Percentiles rank a stretch among this genome's conserved stretches.
Conservation (phyloP, 352 stramenopile species). For the Pythium brachiatum region DNA sequence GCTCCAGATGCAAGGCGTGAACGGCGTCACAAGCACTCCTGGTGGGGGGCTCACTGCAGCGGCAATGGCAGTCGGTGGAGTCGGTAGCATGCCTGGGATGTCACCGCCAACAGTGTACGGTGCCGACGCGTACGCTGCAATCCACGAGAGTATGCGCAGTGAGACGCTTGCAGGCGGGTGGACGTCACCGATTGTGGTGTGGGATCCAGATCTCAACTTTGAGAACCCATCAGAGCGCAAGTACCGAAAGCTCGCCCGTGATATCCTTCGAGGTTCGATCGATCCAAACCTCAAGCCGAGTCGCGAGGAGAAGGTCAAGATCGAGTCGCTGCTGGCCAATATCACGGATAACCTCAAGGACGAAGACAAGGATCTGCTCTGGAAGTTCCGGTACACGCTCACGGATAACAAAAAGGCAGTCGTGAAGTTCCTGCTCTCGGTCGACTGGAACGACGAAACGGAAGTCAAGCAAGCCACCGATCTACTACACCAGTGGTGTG, state of each 20-base stretch:
- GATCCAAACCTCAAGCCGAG: slow-evolving; percentile 98
- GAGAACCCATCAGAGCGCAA: slow-evolving; percentile 96
- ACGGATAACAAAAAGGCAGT: slow-evolving; percentile 95
- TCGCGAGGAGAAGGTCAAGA: slow-evolving; percentile 89
- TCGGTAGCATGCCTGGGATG: slow-evolving; percentile 4
- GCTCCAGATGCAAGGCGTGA: slow-evolving; percentile 6
- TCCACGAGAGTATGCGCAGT: slow-evolving; percentile 20
- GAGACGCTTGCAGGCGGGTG: slow-evolving; percentile 15
- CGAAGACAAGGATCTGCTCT: slow-evolving; percentile 92
- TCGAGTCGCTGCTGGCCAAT: slow-evolving; percentile 92
- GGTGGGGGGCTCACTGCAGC: not conserved
- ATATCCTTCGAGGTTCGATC: slow-evolving; percentile 95
- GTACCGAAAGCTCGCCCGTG: slow-evolving; percentile 96
- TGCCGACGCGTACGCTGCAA: slow-evolving; percentile 6
- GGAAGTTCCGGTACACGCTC: slow-evolving; percentile 96
- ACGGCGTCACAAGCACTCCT: not conserved
- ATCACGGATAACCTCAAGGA: slow-evolving; percentile 93
- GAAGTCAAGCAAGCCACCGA: slow-evolving; percentile 94
- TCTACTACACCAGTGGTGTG: slow-evolving; percentile 79
- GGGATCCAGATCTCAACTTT: slow-evolving; percentile 84
- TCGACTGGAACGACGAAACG: slow-evolving; percentile 97
- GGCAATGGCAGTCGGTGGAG: not conserved
- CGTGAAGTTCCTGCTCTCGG: slow-evolving; percentile 97
- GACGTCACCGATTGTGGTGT: slow-evolving; percentile 66
- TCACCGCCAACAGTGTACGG: slow-evolving; percentile 19